phyloP scores from a whole-genome alignment of 257 asterid genomes.

The Solanum virginianum region DNA sequence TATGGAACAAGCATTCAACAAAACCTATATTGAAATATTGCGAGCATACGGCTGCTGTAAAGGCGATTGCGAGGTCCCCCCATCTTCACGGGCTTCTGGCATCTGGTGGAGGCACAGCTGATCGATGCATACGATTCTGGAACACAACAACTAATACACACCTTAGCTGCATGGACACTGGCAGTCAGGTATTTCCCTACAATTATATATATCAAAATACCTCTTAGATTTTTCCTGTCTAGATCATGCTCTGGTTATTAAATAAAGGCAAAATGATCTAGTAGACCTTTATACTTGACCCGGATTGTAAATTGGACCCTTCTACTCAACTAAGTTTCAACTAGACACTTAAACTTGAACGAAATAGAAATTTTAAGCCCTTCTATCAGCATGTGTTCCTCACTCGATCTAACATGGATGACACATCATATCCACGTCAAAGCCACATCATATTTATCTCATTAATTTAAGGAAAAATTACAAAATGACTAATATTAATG shows the following conservation, averaged over 20 bases:
- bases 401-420: too few species aligned
- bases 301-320: too few species aligned
- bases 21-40: slow-evolving; percentile 75
- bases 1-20: slow-evolving; percentile 87
- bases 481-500: too few species aligned
- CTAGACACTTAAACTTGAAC: too few species aligned
- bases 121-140: slow-evolving; percentile 93
- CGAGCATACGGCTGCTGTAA: slow-evolving; percentile 97
- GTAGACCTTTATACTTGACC: too few species aligned
- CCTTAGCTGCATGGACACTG: slow-evolving; percentile 85
- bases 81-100: slow-evolving; percentile 95
- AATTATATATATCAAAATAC: background rate
- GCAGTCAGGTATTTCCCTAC: slow-evolving; percentile 64
- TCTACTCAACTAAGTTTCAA: too few species aligned
- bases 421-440: too few species aligned
- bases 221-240: background rate
- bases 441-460: too few species aligned
- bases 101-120: slow-evolving; percentile 98
- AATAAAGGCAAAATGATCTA: background rate
- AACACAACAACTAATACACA: slow-evolving; percentile 78
- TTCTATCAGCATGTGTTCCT: too few species aligned
- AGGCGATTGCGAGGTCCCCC: slow-evolving; percentile 99
- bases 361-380: too few species aligned
- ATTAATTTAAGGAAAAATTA: too few species aligned
- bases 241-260: background rate